Base-by-base conservation (phyloP, 495 filamentous ascomycete species). In the Penicillium ochrochloron region DNA sequence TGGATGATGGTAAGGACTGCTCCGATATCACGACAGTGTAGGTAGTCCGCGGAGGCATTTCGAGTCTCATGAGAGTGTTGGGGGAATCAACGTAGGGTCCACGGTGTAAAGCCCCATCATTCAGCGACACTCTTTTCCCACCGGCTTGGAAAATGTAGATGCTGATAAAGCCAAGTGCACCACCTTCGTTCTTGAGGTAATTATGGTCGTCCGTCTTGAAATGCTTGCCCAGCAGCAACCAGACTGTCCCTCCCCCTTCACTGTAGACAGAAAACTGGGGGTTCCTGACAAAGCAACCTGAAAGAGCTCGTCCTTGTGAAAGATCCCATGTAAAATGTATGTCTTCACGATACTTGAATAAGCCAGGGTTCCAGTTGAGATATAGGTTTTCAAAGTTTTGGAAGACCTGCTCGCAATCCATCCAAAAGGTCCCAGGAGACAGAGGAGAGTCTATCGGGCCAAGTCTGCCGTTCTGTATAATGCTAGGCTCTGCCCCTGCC, bases 301-400 rank as follows among this genome's bases (percentile, higher is more conserved):
- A 73, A 53, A 77, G 70, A 51, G 83, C 83, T 29, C 78, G 84
- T 14, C 81, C 77, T n/a, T 75, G 80, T 0, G 88, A 83, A 19
- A 96, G 80, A 41, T 91, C 85, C 95, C 95, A 99, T 3, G 83
- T 78, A 74, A 98, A 97, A 75, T 99, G 95, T 59, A 92, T 84
- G 69, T 98, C 93, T 72, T 97, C 87, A 31, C 92, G 88, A 66
- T 89, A 77, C 14, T 77, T 78, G 76, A 99, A 99, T 9, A 97
- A 79, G 2, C 83, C 85, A 7, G 96, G 94, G 68, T 96, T 97
- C 96, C 96, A 99, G 75, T 97, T 99, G 50, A 98, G 80, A 75
- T 98, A 99, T 33, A 98, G 83, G 27, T 94, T 96, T 64, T 97
- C 92, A 66, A 97, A 99, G 69, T 95, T 86, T 67, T 95, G 93